Evolutionary conservation across 1,284 basidiomycete species (phyloP), one percentile per base, ranked within the genome.

Genomic region (Anthracocystis setariae): DNA sequence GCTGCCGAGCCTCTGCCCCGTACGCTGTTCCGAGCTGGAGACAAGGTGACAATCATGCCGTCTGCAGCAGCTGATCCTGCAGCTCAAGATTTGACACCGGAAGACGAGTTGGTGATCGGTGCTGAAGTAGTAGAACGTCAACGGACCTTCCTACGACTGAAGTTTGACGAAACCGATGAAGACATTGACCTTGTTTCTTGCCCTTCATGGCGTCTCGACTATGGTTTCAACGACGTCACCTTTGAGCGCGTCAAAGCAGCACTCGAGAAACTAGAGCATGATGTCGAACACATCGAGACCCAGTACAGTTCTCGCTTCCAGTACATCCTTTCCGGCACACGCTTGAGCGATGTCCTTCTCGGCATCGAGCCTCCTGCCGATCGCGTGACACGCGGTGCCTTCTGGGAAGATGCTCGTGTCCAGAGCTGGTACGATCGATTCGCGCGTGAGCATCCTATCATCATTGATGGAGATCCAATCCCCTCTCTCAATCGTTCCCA

Each of bases 401-500:
- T 93, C 80, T 86, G 86, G 68, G 85, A 89, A 23, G 73, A 79
- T 44, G 58, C 52, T 54, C 74, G 80, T 37, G 81, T 84, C 39
- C 78, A 77, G 49, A 82, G 78, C 50, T 84, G 83, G 83, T 78
- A 78, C 60, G 64, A 78, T 60, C 84, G 84, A n/a, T 83, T 85
- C 18, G 81, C 88, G 48, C 77, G 82, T 2, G 54, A 71, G 27
- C 69, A 75, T 8, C 91, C 92, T 0, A 75, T 93, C 24, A 84
- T 85, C 1, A 84, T 93, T 2, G 90, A 92, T 56, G 92, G 92
- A 8, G 94, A 96, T 83, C 93, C 93, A 0, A 83, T 86, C 2
- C 82, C 95, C 1, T 86, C 86, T 0, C 82, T 96, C 69, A 96
- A 95, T 79, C 79, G 83, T 10, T 90, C 90, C n/a, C 93, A 97